Evolutionary conservation across 164 flowering plant species (phyloP).

Genomic region (Amborella trichopoda): DNA sequence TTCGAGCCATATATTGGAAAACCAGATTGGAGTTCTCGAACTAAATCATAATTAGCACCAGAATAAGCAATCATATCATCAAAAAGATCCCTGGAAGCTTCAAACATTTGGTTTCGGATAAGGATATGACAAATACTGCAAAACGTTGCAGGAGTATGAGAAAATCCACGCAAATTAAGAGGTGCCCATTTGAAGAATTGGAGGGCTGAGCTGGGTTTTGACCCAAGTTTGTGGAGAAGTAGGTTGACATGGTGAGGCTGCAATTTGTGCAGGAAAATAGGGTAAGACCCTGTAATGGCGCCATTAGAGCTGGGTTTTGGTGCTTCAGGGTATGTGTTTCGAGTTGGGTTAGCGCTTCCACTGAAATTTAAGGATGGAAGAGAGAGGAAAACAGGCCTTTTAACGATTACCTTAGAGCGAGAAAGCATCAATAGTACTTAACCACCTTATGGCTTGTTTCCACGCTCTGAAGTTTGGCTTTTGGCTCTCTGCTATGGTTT

Average conservation of each 20-base stretch:
- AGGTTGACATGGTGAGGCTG: conserved; percentile 17
- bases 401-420: background rate
- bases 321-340: conserved; percentile 2
- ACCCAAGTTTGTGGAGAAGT: conserved; percentile 17
- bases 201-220: conserved; percentile 25
- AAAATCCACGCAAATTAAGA: conserved; percentile 10
- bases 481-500: too few species aligned
- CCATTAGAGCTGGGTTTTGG: background rate
- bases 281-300: conserved; percentile 1
- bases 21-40: conserved; percentile 2
- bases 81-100: conserved; percentile 17
- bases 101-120: conserved; percentile 20
- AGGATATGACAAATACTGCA: conserved; percentile 21
- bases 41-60: background rate
- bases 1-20: conserved; percentile 15
- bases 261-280: conserved; percentile 5
- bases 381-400: background rate
- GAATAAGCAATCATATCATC: conserved; percentile 18
- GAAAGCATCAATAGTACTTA: background rate
- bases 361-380: background rate
- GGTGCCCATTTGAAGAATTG: conserved; percentile 26
- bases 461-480: too few species aligned
- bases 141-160: conserved; percentile 17
- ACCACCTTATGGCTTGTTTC: too few species aligned
- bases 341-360: background rate